phyloP scores from a whole-genome alignment of 441 rosid species.

The Erysimum pusillum region DNA sequence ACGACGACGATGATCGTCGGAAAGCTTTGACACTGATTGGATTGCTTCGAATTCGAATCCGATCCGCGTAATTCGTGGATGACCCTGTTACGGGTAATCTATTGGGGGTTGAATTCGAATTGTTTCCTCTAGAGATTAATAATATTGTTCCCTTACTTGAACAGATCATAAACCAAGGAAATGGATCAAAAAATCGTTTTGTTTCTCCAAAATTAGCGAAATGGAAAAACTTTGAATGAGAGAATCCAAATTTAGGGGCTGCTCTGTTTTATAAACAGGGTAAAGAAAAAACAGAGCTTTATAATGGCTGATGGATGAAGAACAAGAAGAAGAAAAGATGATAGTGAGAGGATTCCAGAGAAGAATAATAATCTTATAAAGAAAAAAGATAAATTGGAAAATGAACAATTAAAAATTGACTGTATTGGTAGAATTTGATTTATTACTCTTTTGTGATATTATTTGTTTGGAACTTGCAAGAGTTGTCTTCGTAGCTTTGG shows the following conservation, averaged over 20 bases:
- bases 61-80: constrained; percentile 10
- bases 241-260: constrained; percentile 39
- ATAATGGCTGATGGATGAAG: constrained; percentile 23
- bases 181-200: constrained; percentile 10
- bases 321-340: constrained; percentile 6
- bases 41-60: neutral
- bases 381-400: neutral
- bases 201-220: constrained; percentile 33
- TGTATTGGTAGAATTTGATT: neutral
- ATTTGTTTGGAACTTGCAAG: constrained; percentile 10
- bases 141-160: constrained; percentile 38
- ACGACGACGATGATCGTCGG: constrained; percentile 23
- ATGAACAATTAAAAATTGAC: constrained; percentile 10
- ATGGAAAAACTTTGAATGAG: neutral
- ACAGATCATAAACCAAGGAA: constrained; percentile 49
- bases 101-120: constrained; percentile 18
- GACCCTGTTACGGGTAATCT: constrained; percentile 10
- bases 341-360: constrained; percentile 5
- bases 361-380: neutral
- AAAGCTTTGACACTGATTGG: constrained; percentile 10
- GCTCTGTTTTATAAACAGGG: constrained; percentile 24
- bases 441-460: no score
- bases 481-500: constrained; percentile 30
- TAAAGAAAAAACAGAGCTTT: constrained; percentile 31
- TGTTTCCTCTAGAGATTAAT: constrained; percentile 17